Evolutionary conservation across 1,284 basidiomycete genomes (phyloP).

Genomic region (Tilletia walkeri): DNA sequence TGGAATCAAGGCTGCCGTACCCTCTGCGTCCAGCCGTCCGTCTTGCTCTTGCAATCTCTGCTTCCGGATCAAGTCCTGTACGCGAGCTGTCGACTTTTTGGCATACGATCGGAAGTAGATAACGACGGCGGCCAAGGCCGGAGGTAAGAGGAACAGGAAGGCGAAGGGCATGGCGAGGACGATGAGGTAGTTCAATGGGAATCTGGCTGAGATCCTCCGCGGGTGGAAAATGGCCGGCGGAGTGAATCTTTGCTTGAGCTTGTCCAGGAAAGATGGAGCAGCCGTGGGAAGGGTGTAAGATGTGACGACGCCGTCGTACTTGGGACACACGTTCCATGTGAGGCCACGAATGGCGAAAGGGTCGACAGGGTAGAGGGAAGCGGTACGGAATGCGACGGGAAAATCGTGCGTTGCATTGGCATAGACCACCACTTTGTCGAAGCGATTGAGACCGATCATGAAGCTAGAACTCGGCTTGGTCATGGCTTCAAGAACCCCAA

Average conservation of each 20-base stretch:
- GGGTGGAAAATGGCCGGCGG: constrained; percentile 31
- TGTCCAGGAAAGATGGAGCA: neutral
- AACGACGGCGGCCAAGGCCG: constrained; percentile 31
- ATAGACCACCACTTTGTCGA: constrained; percentile 73
- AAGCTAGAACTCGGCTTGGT: constrained; percentile 68
- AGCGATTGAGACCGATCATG: constrained; percentile 69
- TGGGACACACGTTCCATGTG: constrained; percentile 19
- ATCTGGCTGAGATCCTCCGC: constrained; percentile 29
- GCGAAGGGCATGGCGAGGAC: constrained; percentile 31
- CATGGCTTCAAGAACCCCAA: constrained; percentile 32
- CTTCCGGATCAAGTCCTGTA: neutral
- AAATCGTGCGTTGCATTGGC: constrained; percentile 67
- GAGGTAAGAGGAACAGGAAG: neutral
- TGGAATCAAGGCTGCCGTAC: neutral
- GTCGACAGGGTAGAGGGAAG: constrained; percentile 33
- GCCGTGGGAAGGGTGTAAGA: constrained; percentile 14
- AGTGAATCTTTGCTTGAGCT: neutral
- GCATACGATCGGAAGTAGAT: constrained; percentile 23
- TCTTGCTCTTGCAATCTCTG: neutral
- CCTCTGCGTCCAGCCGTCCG: neutral
- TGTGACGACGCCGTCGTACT: constrained; percentile 23
- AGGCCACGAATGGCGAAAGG: constrained; percentile 26
- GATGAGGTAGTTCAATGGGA: constrained; percentile 42
- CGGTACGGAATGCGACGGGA: constrained; percentile 43
- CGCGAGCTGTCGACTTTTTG: neutral